Base-by-base conservation (phyloP, 2,329 filamentous ascomycete genomes). In the Trichoderma pleuroti region DNA sequence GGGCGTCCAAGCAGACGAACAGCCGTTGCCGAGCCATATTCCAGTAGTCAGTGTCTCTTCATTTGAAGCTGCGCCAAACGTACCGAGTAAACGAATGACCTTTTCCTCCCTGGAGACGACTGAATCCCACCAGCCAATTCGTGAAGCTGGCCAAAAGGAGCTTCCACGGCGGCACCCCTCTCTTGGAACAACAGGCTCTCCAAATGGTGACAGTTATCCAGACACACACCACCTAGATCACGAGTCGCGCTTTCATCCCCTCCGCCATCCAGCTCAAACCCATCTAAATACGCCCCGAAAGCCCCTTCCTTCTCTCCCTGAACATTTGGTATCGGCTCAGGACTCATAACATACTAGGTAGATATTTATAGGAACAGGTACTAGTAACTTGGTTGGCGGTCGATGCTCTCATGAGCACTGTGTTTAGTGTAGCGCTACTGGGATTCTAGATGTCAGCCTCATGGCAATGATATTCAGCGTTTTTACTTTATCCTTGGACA, bases 281-380 rank as follows among this genome's bases (percentile, higher is more conserved):
- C 74, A 76, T 60, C 39, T 30, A 8, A 73, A 70, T 11, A 76
- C 74, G 28, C 73, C 77, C 14, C 80, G 82, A 46, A 85, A 85
- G 71, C 83, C 83, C 4, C 76, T 86, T 2, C 84, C 75, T 9
- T 75, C 74, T 34, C 73, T 76, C 9, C 74, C 74, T 8, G 74
- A 76, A 64, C 72, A 76, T 39, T 69, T 72, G 56, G 65, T 49
- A 30, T 49, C 66, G 11, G 18, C 16, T 28, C 66, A 68, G 39
- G 56, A 68, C 21, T 32, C 39, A 60, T 68, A 28, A 49, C 2
- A 28, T n/a, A 42, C 26, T 5, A 30, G 56, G 18, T 4, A 34
- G n/a, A 14, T 34, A 26, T 7, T n/a, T 36, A 56, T 10, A 30
- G 52, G 24, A 46, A 46, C 14, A 16, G 73, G 56, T 72, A 32